Conservation (phyloP, 257 asterid genomes). For the Solanum dulcamara region DNA sequence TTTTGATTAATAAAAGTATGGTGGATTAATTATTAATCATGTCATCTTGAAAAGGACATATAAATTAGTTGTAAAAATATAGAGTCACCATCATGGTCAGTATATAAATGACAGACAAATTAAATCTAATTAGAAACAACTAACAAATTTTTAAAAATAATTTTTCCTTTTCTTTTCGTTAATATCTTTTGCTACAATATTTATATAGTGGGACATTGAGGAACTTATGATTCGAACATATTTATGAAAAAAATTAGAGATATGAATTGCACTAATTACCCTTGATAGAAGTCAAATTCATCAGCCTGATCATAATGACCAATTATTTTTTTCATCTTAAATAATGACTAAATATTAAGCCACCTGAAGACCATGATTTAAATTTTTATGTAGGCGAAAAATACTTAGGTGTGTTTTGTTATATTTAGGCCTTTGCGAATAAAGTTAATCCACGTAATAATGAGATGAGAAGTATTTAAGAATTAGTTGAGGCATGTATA, state of each 20-base stretch:
- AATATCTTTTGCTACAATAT: neutral
- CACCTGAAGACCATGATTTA: neutral
- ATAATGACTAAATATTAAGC: neutral
- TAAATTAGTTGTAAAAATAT: slow-evolving; percentile 7
- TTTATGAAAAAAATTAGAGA: neutral
- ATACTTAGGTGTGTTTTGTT: too few relatives aligned
- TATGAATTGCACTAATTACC: neutral
- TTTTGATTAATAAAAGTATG: slow-evolving; percentile 8
- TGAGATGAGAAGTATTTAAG: too few relatives aligned
- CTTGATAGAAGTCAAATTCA: neutral
- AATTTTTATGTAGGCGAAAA: neutral
- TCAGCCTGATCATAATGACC: neutral
- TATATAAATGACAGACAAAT: neutral
- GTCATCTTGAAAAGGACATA: slow-evolving; percentile 13
- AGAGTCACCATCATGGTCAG: slow-evolving; percentile 9
- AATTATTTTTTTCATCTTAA: neutral
- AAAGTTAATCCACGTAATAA: too few relatives aligned
- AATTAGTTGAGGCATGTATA: too few relatives aligned
- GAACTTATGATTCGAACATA: neutral
- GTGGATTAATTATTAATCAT: slow-evolving; percentile 20
- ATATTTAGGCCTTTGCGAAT: too few relatives aligned
- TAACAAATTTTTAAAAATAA: neutral
- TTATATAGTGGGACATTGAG: neutral
- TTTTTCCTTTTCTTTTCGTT: neutral
- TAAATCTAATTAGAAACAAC: neutral